Evolutionary conservation across 1,284 basidiomycete genomes (phyloP).

Genomic region (Neonothopanus nambi): DNA sequence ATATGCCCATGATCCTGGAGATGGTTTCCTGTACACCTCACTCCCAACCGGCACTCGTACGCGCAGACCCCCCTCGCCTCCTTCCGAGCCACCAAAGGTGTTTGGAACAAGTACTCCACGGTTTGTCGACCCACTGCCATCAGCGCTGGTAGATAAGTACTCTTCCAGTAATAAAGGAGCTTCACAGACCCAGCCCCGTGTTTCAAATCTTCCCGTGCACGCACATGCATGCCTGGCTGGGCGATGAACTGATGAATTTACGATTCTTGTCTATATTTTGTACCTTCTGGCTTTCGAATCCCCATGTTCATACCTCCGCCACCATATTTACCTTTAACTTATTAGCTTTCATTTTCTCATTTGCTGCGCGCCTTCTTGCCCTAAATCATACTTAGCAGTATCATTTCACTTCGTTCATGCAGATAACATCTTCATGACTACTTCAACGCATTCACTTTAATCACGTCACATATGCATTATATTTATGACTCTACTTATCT

Average conservation of each 20-base stretch:
- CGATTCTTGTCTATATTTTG: neutral
- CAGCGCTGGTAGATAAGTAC: slow-evolving; percentile 5
- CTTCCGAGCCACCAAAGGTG: neutral
- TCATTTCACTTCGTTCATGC: too few relatives aligned
- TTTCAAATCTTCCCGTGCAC: neutral
- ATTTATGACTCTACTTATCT: too few relatives aligned
- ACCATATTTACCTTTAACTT: slow-evolving; percentile 6
- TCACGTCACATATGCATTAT: too few relatives aligned
- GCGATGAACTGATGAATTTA: too few relatives aligned
- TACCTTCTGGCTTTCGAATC: neutral
- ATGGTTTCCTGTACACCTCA: neutral
- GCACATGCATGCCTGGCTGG: too few relatives aligned
- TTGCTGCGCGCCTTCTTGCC: neutral
- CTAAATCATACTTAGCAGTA: neutral
- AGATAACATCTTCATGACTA: too few relatives aligned
- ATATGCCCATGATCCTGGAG: neutral
- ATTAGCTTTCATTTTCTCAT: slow-evolving; percentile 1
- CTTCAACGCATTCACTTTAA: too few relatives aligned
- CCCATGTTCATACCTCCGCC: neutral
- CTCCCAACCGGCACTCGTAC: neutral
- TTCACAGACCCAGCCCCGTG: neutral
- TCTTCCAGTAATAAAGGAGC: neutral
- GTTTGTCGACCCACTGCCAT: slow-evolving; percentile 8
- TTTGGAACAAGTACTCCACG: slow-evolving; percentile 7
- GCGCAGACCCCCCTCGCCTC: neutral